Conservation (phyloP, 2,329 filamentous ascomycete genomes). For the Curvularia lunata region DNA sequence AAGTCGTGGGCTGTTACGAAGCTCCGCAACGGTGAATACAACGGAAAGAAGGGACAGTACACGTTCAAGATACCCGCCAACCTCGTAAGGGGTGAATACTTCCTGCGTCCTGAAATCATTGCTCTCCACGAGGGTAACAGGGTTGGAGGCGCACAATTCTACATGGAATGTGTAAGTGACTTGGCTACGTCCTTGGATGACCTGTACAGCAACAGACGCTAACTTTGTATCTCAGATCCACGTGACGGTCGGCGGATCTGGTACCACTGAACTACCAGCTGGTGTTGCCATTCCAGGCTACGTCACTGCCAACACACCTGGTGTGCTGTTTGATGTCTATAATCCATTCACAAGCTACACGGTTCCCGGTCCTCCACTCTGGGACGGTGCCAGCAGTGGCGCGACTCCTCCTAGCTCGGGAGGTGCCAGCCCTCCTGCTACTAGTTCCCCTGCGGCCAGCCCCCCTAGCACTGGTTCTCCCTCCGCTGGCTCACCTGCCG, state of each 20-base stretch:
- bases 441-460: neutral
- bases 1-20: slow-evolving; percentile 50
- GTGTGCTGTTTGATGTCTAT: slow-evolving; percentile 54
- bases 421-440: neutral
- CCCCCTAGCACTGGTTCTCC: slow-evolving; percentile 10
- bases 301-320: slow-evolving; percentile 49
- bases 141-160: slow-evolving; percentile 52
- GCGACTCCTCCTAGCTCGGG: slow-evolving; percentile 3
- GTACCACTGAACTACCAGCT: slow-evolving; percentile 42
- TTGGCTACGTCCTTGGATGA: neutral
- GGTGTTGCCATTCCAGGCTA: slow-evolving; percentile 56
- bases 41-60: slow-evolving; percentile 50
- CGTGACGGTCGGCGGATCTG: slow-evolving; percentile 48
- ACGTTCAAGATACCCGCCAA: slow-evolving; percentile 51
- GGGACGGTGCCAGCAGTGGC: slow-evolving; percentile 33
- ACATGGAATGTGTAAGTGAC: slow-evolving; percentile 48
- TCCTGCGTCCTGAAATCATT: slow-evolving; percentile 54
- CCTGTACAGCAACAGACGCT: neutral
- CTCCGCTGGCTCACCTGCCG: neutral
- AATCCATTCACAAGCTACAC: slow-evolving; percentile 44
- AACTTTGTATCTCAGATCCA: slow-evolving; percentile 34
- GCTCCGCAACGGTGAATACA: slow-evolving; percentile 42
- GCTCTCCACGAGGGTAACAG: slow-evolving; percentile 52
- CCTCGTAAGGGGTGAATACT: slow-evolving; percentile 51
- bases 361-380: slow-evolving; percentile 45